These are phyloP conservation scores for Auricularia sp. DNA, from an alignment of 768 basidiomycete genomes.

Conservation along the genomic window DNA sequence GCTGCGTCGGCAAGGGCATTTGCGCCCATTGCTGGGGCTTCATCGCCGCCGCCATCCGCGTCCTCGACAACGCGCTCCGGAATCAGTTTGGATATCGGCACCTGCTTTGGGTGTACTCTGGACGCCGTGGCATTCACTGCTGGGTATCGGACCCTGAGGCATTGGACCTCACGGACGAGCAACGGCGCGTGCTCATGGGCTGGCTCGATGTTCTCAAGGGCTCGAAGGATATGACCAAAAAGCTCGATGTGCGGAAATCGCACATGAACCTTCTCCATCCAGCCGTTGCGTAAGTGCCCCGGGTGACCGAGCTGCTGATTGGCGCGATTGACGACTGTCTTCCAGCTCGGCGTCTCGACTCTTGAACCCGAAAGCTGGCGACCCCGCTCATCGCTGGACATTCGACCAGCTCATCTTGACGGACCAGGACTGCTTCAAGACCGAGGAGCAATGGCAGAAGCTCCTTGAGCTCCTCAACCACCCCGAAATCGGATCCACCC, in stretches of 20 bases:
- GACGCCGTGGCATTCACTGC: conserved; percentile 94
- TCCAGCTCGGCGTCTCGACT: neutral
- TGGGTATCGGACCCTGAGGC: conserved; percentile 92
- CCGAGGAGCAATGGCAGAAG: conserved; percentile 60
- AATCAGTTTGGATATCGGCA: conserved; percentile 87
- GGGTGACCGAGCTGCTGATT: neutral
- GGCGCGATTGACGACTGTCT: neutral
- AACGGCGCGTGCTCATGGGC: conserved; percentile 76
- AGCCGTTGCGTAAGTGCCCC: conserved; percentile 47
- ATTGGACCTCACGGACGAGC: conserved; percentile 83
- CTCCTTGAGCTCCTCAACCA: conserved; percentile 73
- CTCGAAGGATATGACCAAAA: conserved; percentile 72
- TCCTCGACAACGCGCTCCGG: conserved; percentile 68
- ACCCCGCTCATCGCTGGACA: conserved; percentile 23
- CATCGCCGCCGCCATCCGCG: conserved; percentile 84
- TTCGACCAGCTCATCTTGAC: conserved; percentile 63
- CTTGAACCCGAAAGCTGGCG: neutral
- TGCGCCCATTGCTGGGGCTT: conserved; percentile 92
- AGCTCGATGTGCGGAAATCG: conserved; percentile 57
- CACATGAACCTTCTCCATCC: conserved; percentile 47
- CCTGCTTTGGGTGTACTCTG: conserved; percentile 97
- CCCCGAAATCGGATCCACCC: conserved; percentile 31
- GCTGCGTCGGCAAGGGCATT: conserved; percentile 85
- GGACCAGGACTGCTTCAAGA: conserved; percentile 78
- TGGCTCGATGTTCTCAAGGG: conserved; percentile 79